Conservation (phyloP, 169 alveolate species). For the Plasmodium vinckei region DNA sequence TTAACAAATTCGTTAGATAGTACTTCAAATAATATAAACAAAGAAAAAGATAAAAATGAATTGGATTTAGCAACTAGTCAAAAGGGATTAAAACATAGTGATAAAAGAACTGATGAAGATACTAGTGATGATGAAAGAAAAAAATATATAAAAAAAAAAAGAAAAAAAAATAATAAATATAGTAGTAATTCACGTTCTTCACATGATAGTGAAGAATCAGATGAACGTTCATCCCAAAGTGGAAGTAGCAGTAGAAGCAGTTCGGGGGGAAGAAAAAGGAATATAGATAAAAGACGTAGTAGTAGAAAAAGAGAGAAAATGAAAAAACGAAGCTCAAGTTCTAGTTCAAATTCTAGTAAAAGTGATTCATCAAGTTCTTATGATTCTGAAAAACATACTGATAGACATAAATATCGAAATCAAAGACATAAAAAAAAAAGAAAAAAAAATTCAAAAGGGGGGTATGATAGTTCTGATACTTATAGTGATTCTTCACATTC, state of each 20-base stretch:
- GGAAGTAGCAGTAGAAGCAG: constrained; percentile 12
- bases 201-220: not conserved
- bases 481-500: constrained; percentile 31
- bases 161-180: constrained; percentile 19
- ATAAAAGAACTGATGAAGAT: not conserved
- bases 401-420: not conserved
- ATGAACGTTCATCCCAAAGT: not conserved
- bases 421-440: not conserved
- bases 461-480: constrained; percentile 11
- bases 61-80: not conserved
- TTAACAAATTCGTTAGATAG: not conserved
- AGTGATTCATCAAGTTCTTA: constrained; percentile 41
- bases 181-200: constrained; percentile 19
- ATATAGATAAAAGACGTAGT: not conserved
- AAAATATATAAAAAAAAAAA: constrained; percentile 7
- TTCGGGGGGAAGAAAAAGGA: not conserved
- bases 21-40: not conserved
- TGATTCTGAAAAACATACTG: constrained; percentile 4
- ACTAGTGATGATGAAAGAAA: not conserved
- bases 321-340: constrained; percentile 9
- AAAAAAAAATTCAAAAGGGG: constrained; percentile 2
- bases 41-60: constrained; percentile 1
- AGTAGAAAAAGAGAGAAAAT: not conserved
- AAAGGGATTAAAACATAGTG: constrained; percentile 5
- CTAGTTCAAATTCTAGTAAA: constrained; percentile 17